Conservation (phyloP, 2,329 filamentous ascomycete species). For the Hymenoscyphus occultus region DNA sequence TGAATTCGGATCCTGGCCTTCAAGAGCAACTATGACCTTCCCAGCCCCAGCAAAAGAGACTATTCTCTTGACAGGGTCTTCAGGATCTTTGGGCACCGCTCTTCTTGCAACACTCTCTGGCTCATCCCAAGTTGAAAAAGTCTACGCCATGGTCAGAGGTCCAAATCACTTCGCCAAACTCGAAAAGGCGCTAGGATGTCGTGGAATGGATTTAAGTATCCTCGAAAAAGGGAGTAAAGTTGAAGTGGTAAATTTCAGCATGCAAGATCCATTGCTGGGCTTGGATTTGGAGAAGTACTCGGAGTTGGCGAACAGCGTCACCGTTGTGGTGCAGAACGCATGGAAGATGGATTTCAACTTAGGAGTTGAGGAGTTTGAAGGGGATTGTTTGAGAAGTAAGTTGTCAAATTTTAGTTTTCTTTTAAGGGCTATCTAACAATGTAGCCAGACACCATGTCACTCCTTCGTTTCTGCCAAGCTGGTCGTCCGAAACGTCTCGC, state of each 20-base stretch:
- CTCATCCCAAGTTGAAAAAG: conserved; percentile 23
- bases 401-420: background rate
- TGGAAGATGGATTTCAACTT: conserved; percentile 37
- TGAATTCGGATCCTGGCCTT: conserved; percentile 28
- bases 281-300: conserved; percentile 29
- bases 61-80: conserved; percentile 29
- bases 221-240: conserved; percentile 26
- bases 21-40: conserved; percentile 10
- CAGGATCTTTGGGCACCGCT: conserved; percentile 31
- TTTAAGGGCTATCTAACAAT: background rate
- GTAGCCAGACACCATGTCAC: conserved; percentile 31
- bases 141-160: conserved; percentile 31
- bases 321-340: conserved; percentile 32
- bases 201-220: conserved; percentile 26
- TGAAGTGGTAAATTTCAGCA: conserved; percentile 30
- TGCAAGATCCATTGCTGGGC: conserved; percentile 32
- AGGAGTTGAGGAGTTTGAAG: conserved; percentile 33
- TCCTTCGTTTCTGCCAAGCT: conserved; percentile 31
- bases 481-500: conserved; percentile 28
- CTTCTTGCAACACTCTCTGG: conserved; percentile 24
- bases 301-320: conserved; percentile 27
- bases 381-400: conserved; percentile 34
- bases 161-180: conserved; percentile 23
- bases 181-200: conserved; percentile 14
- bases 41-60: conserved; percentile 21